Conservation (phyloP, 2,329 filamentous ascomycete species). For the Tolypocladium amazonense region DNA sequence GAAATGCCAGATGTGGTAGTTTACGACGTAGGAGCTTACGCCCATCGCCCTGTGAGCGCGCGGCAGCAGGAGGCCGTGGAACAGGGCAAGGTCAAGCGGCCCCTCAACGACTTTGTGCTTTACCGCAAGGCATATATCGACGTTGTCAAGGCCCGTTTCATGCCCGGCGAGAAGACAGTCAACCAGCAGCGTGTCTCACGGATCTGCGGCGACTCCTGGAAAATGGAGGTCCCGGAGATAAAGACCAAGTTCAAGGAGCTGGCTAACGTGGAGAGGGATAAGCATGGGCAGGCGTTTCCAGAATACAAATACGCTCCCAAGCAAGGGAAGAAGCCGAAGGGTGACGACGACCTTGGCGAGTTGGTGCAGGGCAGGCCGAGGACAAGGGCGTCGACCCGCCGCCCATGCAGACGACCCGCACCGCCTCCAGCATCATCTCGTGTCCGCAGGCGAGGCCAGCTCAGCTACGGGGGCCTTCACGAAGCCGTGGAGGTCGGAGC, state of each 20-base stretch:
- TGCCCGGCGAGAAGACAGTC: conserved; percentile 44
- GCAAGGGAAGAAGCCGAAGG: conserved; percentile 40
- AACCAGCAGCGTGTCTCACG: conserved; percentile 91
- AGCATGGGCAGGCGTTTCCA: conserved; percentile 77
- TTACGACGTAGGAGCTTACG: conserved; percentile 71
- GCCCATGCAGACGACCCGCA: neutral
- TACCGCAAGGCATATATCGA: conserved; percentile 73
- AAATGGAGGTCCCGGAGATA: conserved; percentile 61
- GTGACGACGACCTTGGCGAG: neutral
- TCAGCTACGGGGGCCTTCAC: neutral
- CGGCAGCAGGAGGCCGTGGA: conserved; percentile 57
- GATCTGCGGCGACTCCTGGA: conserved; percentile 79
- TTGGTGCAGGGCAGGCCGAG: neutral
- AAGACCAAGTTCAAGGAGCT: conserved; percentile 67
- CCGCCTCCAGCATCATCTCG: neutral
- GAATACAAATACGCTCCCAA: conserved; percentile 90
- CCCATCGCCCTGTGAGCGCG: conserved; percentile 57
- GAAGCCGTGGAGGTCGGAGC: neutral
- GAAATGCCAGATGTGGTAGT: conserved; percentile 52
- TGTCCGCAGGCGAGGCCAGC: neutral
- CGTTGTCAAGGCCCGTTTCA: neutral
- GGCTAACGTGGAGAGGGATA: conserved; percentile 70
- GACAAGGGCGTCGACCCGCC: neutral
- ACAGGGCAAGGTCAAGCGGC: conserved; percentile 71
- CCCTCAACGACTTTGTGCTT: conserved; percentile 98